Evolutionary conservation across 2,329 filamentous ascomycete genomes (phyloP), one percentile per base, ranked within the genome.

Genomic region (Aspergillus floridensis): DNA sequence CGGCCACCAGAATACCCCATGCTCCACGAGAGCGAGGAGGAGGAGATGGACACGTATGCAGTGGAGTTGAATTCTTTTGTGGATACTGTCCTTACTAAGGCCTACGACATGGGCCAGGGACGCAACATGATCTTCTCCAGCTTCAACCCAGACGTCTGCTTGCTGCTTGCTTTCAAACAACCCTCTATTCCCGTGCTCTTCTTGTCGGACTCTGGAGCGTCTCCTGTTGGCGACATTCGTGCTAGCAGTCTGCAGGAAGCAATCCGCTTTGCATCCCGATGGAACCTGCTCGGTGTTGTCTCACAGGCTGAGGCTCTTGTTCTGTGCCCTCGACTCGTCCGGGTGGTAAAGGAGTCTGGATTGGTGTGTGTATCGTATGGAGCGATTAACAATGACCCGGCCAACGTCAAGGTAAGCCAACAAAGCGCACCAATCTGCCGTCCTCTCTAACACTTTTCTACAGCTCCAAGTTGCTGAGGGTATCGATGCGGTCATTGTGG

Each of bases 401-500:
- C 84, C 21, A 89, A 96, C 76, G 93, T 96, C 38, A 88, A 93
- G 82, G 91, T 95, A 82, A 76, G 86, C 57, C 38, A 22, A 29
- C 26, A n/a, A 21, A 47, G 7, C 35, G 4, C 10, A 11, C n/a
- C 44, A 7, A 14, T 6, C 12, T 31, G 22, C 4, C n/a, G 50
- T 41, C 7, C n/a, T 24, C 11, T 44, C 63, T 66, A 57, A 67
- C 49, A 35, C 10, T 22, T 19, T 35, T 19, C 16, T 22, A n/a
- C 72, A 93, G 88, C 80, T 89, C 63, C 95, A 99, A 87, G 91
- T 96, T 10, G 90, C 91, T 57, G 91, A 97, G 76, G 93, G 95
- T 51, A 97, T 99, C 62, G 95, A 99, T 72, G 95, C 95, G 1
- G 93, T 99, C 56, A 99, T 99, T 71, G 95, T 98, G 14, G 95